Base-by-base conservation (phyloP, 805 yeast genomes). In the Sugiyamaella valdiviana region DNA sequence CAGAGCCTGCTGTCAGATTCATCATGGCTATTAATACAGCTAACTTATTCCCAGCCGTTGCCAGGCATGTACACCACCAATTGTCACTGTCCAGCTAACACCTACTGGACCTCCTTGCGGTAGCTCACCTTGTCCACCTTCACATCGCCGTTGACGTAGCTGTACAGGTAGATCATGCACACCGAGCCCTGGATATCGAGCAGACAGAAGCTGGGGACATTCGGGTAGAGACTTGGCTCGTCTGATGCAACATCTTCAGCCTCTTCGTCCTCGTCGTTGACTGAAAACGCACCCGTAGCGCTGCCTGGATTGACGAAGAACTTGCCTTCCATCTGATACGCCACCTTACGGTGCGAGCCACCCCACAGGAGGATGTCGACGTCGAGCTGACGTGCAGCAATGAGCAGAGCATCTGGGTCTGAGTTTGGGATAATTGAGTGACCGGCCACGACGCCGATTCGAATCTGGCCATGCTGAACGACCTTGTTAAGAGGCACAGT, bases 281-380 rank as follows among this genome's bases (percentile, higher is more conserved):
- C 76, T 39, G 76, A 75, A 55, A 76, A 79, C 0, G 97, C 96
- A 21, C 99, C 99, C 0, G 97, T 90, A 38, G 95, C 95, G 62
- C 95, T 84, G 0, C 99, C 99, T 0, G 99, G 98, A 63, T 87
- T 91, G n/a, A 93, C 76, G 61, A 93, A 93, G 64, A 90, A 87
- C 66, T 86, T 87, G 19, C 95, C 95, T 55, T 89, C 98, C 50
- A 90, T 69, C 7, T 93, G 85, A 61, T 89, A 91, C 0, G 97
- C 96, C 62, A 91, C 98, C 3, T 88, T 95, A 55, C 80, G 79
- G 63, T 88, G 95, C 1, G 95, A 84, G 0, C 96, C 95, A 12
- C 98, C 97, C 85, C 93, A 88, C 12, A 93, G 72, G 55, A 93
- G 70, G 4, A 93, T 77, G 65, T 93, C 98, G 36, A 86, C 97